Base-by-base conservation (phyloP, 1,139 yeast genomes). In the Geotrichum bryndzae region DNA sequence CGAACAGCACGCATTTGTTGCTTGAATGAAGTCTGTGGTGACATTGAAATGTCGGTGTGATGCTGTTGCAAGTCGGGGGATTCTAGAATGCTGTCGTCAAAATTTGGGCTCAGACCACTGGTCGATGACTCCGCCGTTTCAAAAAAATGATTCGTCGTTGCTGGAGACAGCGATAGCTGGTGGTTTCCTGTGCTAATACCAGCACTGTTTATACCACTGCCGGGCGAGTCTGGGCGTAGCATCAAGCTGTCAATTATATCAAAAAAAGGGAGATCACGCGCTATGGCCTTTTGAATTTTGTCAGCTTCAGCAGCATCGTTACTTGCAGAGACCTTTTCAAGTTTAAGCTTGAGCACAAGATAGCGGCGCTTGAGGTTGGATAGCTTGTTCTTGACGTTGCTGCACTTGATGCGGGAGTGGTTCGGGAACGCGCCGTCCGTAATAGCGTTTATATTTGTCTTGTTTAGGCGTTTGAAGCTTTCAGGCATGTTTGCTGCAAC, bases 371-470 rank as follows among this genome's bases (percentile, higher is more conserved):
- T 58, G 22, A 58, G 52, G 29, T 58, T 58, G 1, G 61, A 58
- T 15, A 58, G 54, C n/a, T 58, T 58, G 33, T 58, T 58, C 29
- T 52, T 58, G 23, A 58, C 61, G 57, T 53, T 58, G 46, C 61
- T 58, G 55, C 45, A 38, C 35, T 54, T 58, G 15, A 58, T 58
- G 18, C 61, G 27, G 7, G 51, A 11, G 46, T 58, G 61, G 25
- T 58, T 53, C 11, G 61, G 61, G 33, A 58, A 58, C 2, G 57
- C 56, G 13, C 61, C 61, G n/a, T 48, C 51, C 4, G 61, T 58
- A 11, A 58, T 58, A 15, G 61, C 52, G n/a, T 46, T 53, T 27
- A 58, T 35, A 25, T 58, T 58, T 13, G 57, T 54, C 31, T 58
- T 58, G 23, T 58, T 58, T 31, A 58, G 57, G 45, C 54, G 61